phyloP scores from a whole-genome alignment of 805 yeast species.

The Schwanniomyces vanrijiae region DNA sequence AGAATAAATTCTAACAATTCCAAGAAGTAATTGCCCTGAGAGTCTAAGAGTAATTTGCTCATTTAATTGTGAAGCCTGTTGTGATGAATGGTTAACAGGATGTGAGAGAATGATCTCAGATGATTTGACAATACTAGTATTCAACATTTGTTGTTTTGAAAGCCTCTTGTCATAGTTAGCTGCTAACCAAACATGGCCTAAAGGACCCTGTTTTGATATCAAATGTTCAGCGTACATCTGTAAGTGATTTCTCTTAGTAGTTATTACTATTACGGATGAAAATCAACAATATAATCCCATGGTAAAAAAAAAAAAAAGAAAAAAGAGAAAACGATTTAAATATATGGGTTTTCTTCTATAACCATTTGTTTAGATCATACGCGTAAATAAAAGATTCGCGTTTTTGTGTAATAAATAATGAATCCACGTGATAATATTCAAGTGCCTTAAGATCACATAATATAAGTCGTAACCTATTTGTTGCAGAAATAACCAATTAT shows the following conservation, averaged over 20 bases:
- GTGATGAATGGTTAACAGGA: slow-evolving; percentile 47
- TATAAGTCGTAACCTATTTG: too few species aligned
- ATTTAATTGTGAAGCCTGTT: slow-evolving; percentile 16
- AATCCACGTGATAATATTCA: neutral
- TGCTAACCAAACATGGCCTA: slow-evolving; percentile 91
- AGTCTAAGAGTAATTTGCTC: slow-evolving; percentile 75
- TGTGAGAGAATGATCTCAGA: slow-evolving; percentile 46
- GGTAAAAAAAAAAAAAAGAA: neutral
- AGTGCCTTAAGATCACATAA: too few species aligned
- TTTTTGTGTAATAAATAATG: slow-evolving; percentile 2
- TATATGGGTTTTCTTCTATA: neutral
- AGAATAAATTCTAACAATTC: slow-evolving; percentile 84
- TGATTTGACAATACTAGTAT: slow-evolving; percentile 65
- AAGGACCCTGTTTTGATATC: slow-evolving; percentile 72
- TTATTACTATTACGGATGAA: neutral
- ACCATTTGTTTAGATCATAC: neutral
- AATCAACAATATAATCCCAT: neutral
- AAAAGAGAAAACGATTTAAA: neutral
- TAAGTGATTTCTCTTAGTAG: neutral
- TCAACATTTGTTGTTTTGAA: slow-evolving; percentile 68
- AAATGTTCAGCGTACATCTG: slow-evolving; percentile 42
- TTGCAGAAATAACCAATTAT: too few species aligned
- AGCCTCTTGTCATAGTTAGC: slow-evolving; percentile 82
- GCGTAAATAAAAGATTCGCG: slow-evolving; percentile 3
- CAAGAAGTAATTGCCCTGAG: slow-evolving; percentile 83